A percentile compares a stretch with the other conserved stretches of the same genome.
Evolutionary conservation across 164 flowering plant genomes (phyloP).

Genomic region (Platanus orientalis): DNA sequence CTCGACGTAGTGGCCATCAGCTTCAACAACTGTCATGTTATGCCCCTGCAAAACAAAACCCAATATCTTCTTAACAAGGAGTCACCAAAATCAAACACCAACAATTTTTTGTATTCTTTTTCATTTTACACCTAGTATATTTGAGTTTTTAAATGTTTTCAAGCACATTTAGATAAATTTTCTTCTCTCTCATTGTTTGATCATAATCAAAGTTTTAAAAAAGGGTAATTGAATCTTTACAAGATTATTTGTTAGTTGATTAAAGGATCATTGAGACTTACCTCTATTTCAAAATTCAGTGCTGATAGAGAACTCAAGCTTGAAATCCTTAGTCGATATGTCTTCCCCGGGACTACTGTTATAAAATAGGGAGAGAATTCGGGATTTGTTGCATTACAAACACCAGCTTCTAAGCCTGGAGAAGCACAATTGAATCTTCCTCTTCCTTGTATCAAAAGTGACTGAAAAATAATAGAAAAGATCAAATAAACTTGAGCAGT

Average conservation of each 20-base stretch:
- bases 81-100: background rate
- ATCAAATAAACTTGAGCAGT: too few relatives aligned
- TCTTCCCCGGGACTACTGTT: slow-evolving; percentile 73
- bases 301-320: slow-evolving; percentile 78
- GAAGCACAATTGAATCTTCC: slow-evolving; percentile 69
- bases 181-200: background rate
- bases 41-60: slow-evolving; percentile 48
- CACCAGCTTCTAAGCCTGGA: slow-evolving; percentile 17
- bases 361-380: slow-evolving; percentile 56
- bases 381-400: slow-evolving; percentile 54
- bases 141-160: too few relatives aligned
- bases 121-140: too few relatives aligned
- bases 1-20: slow-evolving; percentile 84
- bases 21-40: slow-evolving; percentile 84
- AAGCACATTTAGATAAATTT: too few relatives aligned
- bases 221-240: too few relatives aligned
- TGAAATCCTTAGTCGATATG: slow-evolving; percentile 60
- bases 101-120: too few relatives aligned
- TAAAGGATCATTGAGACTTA: slow-evolving; percentile 9
- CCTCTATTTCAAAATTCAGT: slow-evolving; percentile 77
- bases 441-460: slow-evolving; percentile 79
- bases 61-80: background rate
- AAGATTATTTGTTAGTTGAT: too few relatives aligned
- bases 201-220: background rate
- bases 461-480: slow-evolving; percentile 38